Conservation (phyloP, 257 asterid genomes). For the Solanum tarijense region DNA sequence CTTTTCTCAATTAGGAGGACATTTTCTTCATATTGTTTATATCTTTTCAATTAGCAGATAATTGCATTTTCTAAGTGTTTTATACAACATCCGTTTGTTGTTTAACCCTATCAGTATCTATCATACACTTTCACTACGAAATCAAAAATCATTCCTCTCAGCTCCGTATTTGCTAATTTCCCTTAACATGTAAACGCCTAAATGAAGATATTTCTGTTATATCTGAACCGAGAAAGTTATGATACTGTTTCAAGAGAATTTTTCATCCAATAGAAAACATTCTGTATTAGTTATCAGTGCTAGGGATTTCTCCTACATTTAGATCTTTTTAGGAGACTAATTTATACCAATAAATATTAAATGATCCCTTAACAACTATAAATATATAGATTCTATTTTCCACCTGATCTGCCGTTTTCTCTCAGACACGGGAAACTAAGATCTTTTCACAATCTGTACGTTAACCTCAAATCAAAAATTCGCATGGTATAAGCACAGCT, state of each 20-base stretch:
- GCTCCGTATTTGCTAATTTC: not conserved
- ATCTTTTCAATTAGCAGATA: not conserved
- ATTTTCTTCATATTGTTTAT: not conserved
- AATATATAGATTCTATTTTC: not conserved
- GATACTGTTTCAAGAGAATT: not conserved
- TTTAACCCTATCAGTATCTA: not conserved
- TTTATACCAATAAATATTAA: not conserved
- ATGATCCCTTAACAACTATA: not conserved
- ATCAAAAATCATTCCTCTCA: not conserved
- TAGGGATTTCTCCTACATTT: not conserved
- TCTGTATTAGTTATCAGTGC: not conserved
- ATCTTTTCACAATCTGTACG: not conserved
- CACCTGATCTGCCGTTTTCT: not conserved
- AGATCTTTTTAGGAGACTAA: not conserved
- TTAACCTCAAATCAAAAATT: not conserved
- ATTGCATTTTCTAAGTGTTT: not conserved
- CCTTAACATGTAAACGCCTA: not conserved
- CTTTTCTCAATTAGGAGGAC: not conserved
- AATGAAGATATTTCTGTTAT: not conserved
- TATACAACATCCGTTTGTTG: not conserved
- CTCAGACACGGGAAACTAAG: not conserved
- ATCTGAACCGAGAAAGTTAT: not conserved
- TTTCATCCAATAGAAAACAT: not conserved
- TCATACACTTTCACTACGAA: not conserved
- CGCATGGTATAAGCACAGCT: not conserved